Evolutionary conservation across 129 eudicot genomes (phyloP), one percentile per base, ranked within the genome.

Genomic region (Escallonia rubra): DNA sequence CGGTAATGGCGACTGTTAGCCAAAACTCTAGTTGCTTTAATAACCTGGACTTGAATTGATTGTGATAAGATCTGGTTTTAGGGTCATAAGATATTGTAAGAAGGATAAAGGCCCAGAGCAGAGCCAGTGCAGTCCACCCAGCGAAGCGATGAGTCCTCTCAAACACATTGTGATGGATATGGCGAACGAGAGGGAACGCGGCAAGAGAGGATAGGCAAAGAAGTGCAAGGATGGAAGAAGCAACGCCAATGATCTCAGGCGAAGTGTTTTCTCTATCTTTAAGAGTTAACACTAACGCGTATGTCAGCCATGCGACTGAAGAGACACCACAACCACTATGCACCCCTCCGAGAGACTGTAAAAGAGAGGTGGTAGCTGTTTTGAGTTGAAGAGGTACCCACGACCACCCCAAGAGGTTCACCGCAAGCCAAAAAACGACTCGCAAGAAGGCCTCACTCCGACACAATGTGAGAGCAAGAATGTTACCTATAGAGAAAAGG

Each of bases 291-390:
- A 83, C 61, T 11, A 88, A 59, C 0, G 92, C 86, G 48, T 88
- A 88, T 3, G 70, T 53, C 4, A 88, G 87, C 96, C 96, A 88
- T 12, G 81, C 79, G 59, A 88, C 74, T 0, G 88, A 85, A 0
- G 96, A 88, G 43, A 88, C 56, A 1, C 92, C 96, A 54, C 96
- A 88, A 43, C 92, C 74, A 74, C 96, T 88, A 68, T 88, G 96
- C 2, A 82, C 80, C 43, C 96, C 96, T 8, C 96, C 96, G 6
- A 88, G 79, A 8, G 92, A 88, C 65, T 88, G 92, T 38, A 88
- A 73, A 6, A 85, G 68, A 6, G 96, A 67, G 0, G 96, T 85
- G 6, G 72, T 71, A 56, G 81, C 82, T 4, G 91, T 82, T 56
- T 88, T 88, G 12, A 88, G 43, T 34, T 67, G 55, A 16, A 85